Evolutionary conservation across 306 rosid species (phyloP).

Genomic region (Ceratonia siliqua): DNA sequence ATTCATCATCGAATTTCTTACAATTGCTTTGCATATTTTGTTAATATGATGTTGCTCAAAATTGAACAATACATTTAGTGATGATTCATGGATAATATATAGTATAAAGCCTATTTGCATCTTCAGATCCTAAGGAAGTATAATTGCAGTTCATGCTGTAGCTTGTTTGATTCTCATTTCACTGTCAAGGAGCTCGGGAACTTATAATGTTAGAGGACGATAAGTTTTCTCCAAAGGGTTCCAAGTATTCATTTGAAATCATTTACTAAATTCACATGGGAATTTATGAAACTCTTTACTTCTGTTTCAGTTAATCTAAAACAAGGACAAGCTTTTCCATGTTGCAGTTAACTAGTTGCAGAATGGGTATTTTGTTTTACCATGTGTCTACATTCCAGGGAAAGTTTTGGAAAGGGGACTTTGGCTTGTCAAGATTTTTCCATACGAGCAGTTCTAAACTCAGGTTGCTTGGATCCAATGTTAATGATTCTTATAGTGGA

Average conservation of each 20-base stretch:
- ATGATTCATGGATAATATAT: background rate
- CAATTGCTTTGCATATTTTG: background rate
- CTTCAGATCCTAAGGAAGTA: background rate
- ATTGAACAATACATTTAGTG: background rate
- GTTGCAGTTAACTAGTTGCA: background rate
- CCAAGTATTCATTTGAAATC: background rate
- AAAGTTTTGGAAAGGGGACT: background rate
- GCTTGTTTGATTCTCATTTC: background rate
- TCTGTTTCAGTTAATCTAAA: background rate
- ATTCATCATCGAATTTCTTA: background rate
- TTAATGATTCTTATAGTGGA: background rate
- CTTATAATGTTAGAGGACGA: background rate
- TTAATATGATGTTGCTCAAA: background rate
- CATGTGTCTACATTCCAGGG: background rate
- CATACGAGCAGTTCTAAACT: background rate
- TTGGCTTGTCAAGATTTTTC: background rate
- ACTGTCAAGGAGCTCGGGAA: background rate
- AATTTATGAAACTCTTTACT: background rate
- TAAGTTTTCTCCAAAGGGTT: background rate
- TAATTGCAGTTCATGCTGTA: background rate
- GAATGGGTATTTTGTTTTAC: background rate
- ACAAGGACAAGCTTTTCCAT: background rate
- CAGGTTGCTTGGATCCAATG: background rate
- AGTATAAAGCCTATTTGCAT: background rate
- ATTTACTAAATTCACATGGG: background rate